Conservation (phyloP, 139 green algal species). For the Yamagishiella unicocca region DNA sequence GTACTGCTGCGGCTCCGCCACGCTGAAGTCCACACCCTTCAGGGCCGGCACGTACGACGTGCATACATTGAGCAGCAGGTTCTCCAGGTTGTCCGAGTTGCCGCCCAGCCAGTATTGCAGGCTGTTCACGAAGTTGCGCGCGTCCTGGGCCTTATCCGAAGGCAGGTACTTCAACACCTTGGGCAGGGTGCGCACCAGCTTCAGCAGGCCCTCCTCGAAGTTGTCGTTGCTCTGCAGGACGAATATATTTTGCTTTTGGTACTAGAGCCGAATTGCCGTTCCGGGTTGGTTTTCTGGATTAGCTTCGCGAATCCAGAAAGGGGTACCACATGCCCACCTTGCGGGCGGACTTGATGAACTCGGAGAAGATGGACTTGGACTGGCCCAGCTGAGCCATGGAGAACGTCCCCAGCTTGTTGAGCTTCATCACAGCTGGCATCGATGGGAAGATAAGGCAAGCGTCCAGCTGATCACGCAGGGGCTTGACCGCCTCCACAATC, state of each 20-base stretch:
- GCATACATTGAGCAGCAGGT: slow-evolving; percentile 93
- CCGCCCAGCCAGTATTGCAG: slow-evolving; percentile 99
- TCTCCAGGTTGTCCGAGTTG: slow-evolving; percentile 98
- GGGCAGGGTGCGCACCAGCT: slow-evolving; percentile 93
- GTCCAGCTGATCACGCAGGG: slow-evolving; percentile 88
- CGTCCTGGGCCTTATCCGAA: slow-evolving; percentile 82
- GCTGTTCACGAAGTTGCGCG: slow-evolving; percentile 90
- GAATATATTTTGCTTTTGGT: too few species aligned
- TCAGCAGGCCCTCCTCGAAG: slow-evolving; percentile 99
- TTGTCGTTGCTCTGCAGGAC: slow-evolving; percentile 91
- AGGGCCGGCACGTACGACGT: slow-evolving; percentile 89
- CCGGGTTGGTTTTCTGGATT: too few species aligned
- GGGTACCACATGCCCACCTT: too few species aligned
- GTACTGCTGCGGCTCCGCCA: slow-evolving; percentile 88
- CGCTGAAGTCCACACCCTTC: slow-evolving; percentile 82
- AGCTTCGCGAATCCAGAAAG: too few species aligned
- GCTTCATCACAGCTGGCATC: slow-evolving; percentile 98
- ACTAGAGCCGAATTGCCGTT: too few species aligned
- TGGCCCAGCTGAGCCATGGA: slow-evolving; percentile 97
- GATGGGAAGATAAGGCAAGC: slow-evolving; percentile 99
- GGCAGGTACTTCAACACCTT: slow-evolving; percentile 90
- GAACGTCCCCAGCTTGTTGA: slow-evolving; percentile 99
- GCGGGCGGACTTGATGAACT: slow-evolving; percentile 94
- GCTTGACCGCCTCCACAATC: slow-evolving; percentile 90
- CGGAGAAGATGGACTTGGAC: slow-evolving; percentile 94